Evolutionary conservation across 176 grass and related monocot species (phyloP), one percentile per base, ranked within the genome.

Genomic region (Poa annua): DNA sequence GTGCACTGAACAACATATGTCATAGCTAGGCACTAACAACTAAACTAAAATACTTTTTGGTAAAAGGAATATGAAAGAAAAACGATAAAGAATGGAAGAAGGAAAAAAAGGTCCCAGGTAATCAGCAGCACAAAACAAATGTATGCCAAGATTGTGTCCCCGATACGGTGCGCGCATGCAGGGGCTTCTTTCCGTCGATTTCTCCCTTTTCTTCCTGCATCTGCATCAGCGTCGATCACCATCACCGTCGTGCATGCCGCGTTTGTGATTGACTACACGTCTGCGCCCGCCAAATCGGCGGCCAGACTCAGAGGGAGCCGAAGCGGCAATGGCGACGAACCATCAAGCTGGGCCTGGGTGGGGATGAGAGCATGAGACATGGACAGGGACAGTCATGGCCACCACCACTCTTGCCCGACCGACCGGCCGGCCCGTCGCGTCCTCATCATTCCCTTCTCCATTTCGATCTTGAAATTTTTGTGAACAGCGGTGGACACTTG

Each of bases 381-480:
- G 79, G 88, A 89, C 56, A 64, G 83, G 74, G 79, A 86, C 78
- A 84, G 57, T 80, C 76, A 88, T 80, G 87, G 76, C 50, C 68
- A 60, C 77, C 68, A 67, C 77, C 79, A 75, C 34, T 52, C 29
- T 33, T n/a, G n/a, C n/a, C n/a, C n/a, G 2, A 25, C 66, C 56
- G 63, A 35, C 24, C 3, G 21, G 13, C 24, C 39, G 45, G 55
- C 54, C 41, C 24, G 26, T 49, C 78, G 44, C 50, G 53, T 51
- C 55, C 44, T 84, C 45, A 35, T 76, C 78, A 72, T 54, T 54
- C 52, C 35, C 63, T 83, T 12, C 54, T 64, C 73, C 44, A 54
- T 54, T 41, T 35, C 65, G 19, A 74, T 75, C 67, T 80, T 66
- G 20, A 80, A 80, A 80, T 32, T 34, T 83, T 12, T n/a, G 2